These are phyloP conservation scores for Trichoderma orchidacearum DNA, from an alignment of 495 filamentous ascomycete genomes.

Conservation along the genomic window DNA sequence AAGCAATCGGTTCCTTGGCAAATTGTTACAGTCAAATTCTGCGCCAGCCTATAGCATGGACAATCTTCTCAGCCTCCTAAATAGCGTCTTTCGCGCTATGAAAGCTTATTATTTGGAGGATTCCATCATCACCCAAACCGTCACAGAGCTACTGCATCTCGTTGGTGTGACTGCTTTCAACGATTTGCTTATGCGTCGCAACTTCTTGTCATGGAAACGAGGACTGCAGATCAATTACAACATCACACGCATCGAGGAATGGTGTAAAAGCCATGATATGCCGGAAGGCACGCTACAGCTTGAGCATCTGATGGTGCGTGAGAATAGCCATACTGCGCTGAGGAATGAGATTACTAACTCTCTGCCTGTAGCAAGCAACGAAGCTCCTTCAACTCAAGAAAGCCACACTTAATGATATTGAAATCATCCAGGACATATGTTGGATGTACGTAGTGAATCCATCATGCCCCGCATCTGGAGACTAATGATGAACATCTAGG, in stretches of 20 bases:
- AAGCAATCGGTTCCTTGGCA: conserved; percentile 94
- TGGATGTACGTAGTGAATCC: conserved; percentile 70
- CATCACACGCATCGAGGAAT: conserved; percentile 98
- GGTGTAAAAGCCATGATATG: conserved; percentile 99
- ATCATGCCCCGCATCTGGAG: neutral
- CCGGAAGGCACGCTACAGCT: conserved; percentile 94
- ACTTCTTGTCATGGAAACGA: conserved; percentile 99
- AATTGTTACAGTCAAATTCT: conserved; percentile 77
- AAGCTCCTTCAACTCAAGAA: conserved; percentile 99
- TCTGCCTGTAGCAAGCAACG: conserved; percentile 65
- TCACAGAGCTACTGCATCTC: conserved; percentile 84
- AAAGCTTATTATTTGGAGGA: conserved; percentile 96
- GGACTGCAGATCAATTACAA: conserved; percentile 99
- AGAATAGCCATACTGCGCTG: neutral
- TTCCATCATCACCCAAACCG: conserved; percentile 83
- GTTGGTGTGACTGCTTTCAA: conserved; percentile 99
- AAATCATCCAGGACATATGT: conserved; percentile 99
- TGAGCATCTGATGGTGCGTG: conserved; percentile 87
- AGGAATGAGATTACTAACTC: conserved; percentile 12
- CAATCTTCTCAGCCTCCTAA: conserved; percentile 88
- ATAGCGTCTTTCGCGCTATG: conserved; percentile 96
- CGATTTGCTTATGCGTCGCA: conserved; percentile 91
- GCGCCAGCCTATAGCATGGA: conserved; percentile 97
- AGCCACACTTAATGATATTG: conserved; percentile 96
- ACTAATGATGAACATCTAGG: conserved; percentile 33